These are phyloP conservation scores for Globisporangium camurandrum DNA, from an alignment of 352 stramenopile species.

Conservation along the genomic window DNA sequence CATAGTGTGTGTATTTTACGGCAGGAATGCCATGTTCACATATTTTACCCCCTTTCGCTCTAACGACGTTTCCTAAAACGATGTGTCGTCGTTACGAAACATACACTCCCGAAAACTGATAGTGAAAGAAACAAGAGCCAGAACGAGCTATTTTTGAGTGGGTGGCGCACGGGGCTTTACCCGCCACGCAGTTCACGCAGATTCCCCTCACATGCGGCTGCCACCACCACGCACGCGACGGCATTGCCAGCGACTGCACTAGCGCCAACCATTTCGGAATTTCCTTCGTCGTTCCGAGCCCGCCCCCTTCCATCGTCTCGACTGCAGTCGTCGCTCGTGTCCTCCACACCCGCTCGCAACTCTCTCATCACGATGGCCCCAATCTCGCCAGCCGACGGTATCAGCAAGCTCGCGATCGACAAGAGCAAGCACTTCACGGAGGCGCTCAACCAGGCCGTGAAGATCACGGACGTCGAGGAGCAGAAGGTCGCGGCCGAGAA, in stretches of 20 bases:
- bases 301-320: constrained; percentile 11
- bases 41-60: too few relatives aligned
- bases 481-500: constrained; percentile 82
- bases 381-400: constrained; percentile 73
- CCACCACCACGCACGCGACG: not conserved
- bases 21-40: too few relatives aligned
- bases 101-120: too few relatives aligned
- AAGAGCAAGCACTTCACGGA: constrained; percentile 89
- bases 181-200: too few relatives aligned
- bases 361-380: constrained; percentile 60
- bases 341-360: constrained; percentile 11
- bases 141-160: too few relatives aligned
- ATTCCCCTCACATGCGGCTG: not conserved
- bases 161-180: constrained; percentile 5
- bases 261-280: constrained; percentile 62
- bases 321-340: constrained; percentile 5
- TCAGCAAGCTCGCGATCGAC: constrained; percentile 82
- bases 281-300: constrained; percentile 48
- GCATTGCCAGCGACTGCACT: not conserved
- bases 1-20: too few relatives aligned
- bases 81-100: too few relatives aligned
- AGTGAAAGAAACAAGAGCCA: too few relatives aligned
- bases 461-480: constrained; percentile 48
- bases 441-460: constrained; percentile 72
- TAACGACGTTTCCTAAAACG: too few relatives aligned